phyloP scores from a whole-genome alignment of 78 protist species.

The Guillardia theta region DNA sequence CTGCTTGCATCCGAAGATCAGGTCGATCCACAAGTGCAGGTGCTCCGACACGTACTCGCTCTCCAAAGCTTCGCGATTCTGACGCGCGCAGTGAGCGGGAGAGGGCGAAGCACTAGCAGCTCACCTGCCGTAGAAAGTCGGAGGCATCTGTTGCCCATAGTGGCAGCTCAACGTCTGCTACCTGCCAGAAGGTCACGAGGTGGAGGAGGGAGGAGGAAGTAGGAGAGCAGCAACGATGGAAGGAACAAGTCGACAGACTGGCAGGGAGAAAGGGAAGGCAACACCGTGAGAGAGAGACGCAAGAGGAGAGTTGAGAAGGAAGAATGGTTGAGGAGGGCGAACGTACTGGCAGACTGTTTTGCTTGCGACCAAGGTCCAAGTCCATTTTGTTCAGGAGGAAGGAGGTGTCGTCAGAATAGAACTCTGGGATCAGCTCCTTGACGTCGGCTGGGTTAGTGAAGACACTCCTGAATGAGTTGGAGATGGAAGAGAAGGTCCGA shows the following conservation, averaged over 20 bases:
- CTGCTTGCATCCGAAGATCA: not conserved
- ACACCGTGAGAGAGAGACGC: not conserved
- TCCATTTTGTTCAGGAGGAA: not conserved
- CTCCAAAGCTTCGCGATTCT: not conserved
- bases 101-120: not conserved
- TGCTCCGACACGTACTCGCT: not conserved
- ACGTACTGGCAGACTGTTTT: not conserved
- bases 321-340: too few species aligned
- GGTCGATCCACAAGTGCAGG: not conserved
- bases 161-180: not conserved
- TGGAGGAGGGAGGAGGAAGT: not conserved
- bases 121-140: not conserved
- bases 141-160: not conserved
- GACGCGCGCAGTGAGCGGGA: not conserved
- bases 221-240: too few species aligned
- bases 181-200: not conserved
- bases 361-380: not conserved
- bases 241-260: too few species aligned
- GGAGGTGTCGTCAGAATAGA: slow-evolving; percentile 32
- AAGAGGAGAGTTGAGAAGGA: not conserved
- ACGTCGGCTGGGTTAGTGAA: slow-evolving; percentile 50
- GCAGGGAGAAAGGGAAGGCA: too few species aligned
- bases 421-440: slow-evolving; percentile 87
- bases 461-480: slow-evolving; percentile 74
- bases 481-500: not conserved